Base-by-base conservation (phyloP, 169 alveolate species). In the Plasmodium gallinaceum region DNA sequence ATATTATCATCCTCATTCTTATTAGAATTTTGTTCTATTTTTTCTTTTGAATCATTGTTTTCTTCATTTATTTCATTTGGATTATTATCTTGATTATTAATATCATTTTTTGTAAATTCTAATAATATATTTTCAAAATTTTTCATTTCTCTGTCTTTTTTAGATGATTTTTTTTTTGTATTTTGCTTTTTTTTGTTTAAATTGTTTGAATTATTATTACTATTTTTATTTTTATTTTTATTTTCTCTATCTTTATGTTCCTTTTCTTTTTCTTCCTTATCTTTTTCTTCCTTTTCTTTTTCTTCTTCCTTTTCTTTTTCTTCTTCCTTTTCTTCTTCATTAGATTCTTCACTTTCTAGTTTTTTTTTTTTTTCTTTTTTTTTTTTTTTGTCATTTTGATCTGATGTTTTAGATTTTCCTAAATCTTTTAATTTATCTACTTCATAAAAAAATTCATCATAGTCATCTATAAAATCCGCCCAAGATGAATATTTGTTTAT, bases 391-490 rank as follows among this genome's bases (percentile, higher is more conserved):
- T 65, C 78, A n/a, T 65, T 26, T 12, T 62, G 45, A 5, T 45
- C 37, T 14, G 46, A 32, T 51, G 7, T 14, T 32, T 32, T 32
- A 48, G 22, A 64, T 51, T 48, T 52, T 12, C 48, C 80, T 26
- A 64, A 74, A 6, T 43, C 75, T 14, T 75, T 60, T 54, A 75
- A 39, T 7, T 75, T 75, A 0, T 75, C 88, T 18, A 75, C 75
- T n/a, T 75, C 88, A 54, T 75, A 75, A 54, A 75, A 75, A 46
- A 75, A 75, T 39, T 75, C 88, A 54, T 75, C 88, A 39, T 75
- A 75, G 16, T 75, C 88, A 43, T 75, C 88, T 6, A 75, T 48
- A 64, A 75, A 61, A 20, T 75, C 88, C 0, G 75, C 88, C 88
- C 88, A 75, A 1, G 88, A 75, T 10, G 88, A 9, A 64, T 75